phyloP scores from a whole-genome alignment of 148 eudicot genomes.

The Chenopodium album region DNA sequence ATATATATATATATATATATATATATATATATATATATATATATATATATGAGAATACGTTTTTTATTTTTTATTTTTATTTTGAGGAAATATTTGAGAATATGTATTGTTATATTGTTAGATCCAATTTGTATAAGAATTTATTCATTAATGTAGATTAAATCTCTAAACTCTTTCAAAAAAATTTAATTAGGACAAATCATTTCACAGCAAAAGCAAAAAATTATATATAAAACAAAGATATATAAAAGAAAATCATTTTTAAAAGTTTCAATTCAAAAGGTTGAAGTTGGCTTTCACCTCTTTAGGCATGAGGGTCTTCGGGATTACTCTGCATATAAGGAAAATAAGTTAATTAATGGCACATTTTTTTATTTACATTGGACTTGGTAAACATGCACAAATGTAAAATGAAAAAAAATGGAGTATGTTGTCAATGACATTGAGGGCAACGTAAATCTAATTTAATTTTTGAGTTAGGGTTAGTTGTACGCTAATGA shows the following conservation, averaged over 20 bases:
- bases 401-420: background rate
- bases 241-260: no score
- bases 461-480: background rate
- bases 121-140: no score
- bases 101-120: no score
- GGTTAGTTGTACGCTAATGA: background rate
- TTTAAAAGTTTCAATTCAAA: background rate
- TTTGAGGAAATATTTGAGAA: no score
- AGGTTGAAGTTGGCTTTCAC: conserved; percentile 29
- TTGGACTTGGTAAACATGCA: conserved; percentile 4
- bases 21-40: no score
- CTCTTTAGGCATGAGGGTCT: conserved; percentile 90
- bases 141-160: no score
- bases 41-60: no score
- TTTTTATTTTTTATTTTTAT: no score
- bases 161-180: no score
- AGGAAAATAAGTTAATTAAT: background rate
- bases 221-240: no score
- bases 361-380: background rate
- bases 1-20: no score
- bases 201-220: background rate
- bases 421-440: background rate
- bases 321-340: conserved; percentile 75
- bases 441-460: background rate
- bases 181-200: no score